Conservation (phyloP, 2,329 filamentous ascomycete species). For the Xylariaceae sp. region DNA sequence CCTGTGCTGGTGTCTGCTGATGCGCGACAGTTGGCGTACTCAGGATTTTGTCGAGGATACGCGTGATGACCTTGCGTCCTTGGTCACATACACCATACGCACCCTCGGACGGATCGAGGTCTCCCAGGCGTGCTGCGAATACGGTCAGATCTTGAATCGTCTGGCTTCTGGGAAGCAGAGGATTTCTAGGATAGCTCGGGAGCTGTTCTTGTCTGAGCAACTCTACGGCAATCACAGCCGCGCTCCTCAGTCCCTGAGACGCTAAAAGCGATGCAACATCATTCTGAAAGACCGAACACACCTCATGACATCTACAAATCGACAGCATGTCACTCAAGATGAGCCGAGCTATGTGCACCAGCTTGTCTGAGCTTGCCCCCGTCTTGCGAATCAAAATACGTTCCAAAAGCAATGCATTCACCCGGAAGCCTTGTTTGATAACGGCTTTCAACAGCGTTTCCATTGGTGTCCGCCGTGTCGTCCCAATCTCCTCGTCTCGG, state of each 20-base stretch:
- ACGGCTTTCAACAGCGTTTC: constrained; percentile 22
- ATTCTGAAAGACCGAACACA: constrained; percentile 23
- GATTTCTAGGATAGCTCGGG: constrained; percentile 27
- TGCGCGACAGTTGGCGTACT: constrained; percentile 19
- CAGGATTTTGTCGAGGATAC: constrained; percentile 31
- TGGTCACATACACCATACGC: constrained; percentile 29
- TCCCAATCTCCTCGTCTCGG: not conserved
- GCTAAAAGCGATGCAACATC: constrained; percentile 27
- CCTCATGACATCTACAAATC: constrained; percentile 26
- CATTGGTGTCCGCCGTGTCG: constrained; percentile 13
- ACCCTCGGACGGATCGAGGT: constrained; percentile 27
- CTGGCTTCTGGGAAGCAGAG: constrained; percentile 29
- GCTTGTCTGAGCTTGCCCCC: constrained; percentile 27
- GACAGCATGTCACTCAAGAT: constrained; percentile 30
- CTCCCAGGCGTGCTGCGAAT: constrained; percentile 29
- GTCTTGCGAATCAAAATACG: constrained; percentile 30
- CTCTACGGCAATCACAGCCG: constrained; percentile 31
- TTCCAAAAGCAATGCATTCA: constrained; percentile 29
- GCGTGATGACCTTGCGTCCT: constrained; percentile 30
- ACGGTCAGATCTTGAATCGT: constrained; percentile 33
- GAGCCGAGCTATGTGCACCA: constrained; percentile 24
- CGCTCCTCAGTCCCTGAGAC: constrained; percentile 29
- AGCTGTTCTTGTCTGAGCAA: constrained; percentile 31
- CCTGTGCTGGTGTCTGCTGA: constrained; percentile 6
- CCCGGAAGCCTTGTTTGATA: constrained; percentile 19